Percentiles rank a stretch among this genome's conserved stretches.
phyloP scores from a whole-genome alignment of 495 filamentous ascomycete species.

The Neurospora terricola region DNA sequence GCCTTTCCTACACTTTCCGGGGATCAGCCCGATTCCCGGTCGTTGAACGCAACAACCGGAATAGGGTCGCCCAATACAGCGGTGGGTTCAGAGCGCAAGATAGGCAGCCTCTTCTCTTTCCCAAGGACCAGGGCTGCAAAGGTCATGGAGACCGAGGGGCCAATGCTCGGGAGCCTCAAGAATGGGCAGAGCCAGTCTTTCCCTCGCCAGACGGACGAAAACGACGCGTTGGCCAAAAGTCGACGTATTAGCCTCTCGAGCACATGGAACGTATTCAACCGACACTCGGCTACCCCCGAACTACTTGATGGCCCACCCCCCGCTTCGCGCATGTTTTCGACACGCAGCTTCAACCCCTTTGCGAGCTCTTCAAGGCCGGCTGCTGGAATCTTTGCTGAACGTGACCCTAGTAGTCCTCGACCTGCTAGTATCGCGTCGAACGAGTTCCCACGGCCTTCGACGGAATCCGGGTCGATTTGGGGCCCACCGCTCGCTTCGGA shows the following conservation, averaged over 20 bases:
- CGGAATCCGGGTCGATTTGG: slow-evolving; percentile 54
- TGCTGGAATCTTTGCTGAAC: slow-evolving; percentile 55
- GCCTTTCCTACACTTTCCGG: slow-evolving; percentile 35
- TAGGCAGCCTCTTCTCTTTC: slow-evolving; percentile 49
- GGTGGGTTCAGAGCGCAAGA: slow-evolving; percentile 21
- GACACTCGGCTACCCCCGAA: slow-evolving; percentile 38
- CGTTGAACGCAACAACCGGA: slow-evolving; percentile 16
- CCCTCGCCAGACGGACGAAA: slow-evolving; percentile 45
- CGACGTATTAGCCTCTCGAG: slow-evolving; percentile 42
- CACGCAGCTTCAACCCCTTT: slow-evolving; percentile 52
- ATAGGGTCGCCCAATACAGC: slow-evolving; percentile 9
- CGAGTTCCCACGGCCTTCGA: slow-evolving; percentile 72
- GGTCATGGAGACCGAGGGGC: slow-evolving; percentile 55
- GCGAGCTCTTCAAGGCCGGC: slow-evolving; percentile 54
- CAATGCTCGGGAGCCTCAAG: slow-evolving; percentile 62
- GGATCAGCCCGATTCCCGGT: slow-evolving; percentile 29
- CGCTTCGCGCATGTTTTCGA: slow-evolving; percentile 27
- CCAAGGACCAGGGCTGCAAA: slow-evolving; percentile 60
- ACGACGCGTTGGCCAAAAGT: slow-evolving; percentile 28
- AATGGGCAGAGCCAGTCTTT: slow-evolving; percentile 75
- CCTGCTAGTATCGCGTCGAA: slow-evolving; percentile 72
- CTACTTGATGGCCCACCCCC: slow-evolving; percentile 23
- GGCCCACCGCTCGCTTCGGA: slow-evolving; percentile 21
- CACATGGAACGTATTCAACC: slow-evolving; percentile 47
- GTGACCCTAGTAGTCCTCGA: slow-evolving; percentile 60